A percentile compares a stretch with the other conserved stretches of the same genome.
These are phyloP conservation scores for Fusarium guadeloupense DNA, from an alignment of 2,329 filamentous ascomycete species.

Conservation along the genomic window DNA sequence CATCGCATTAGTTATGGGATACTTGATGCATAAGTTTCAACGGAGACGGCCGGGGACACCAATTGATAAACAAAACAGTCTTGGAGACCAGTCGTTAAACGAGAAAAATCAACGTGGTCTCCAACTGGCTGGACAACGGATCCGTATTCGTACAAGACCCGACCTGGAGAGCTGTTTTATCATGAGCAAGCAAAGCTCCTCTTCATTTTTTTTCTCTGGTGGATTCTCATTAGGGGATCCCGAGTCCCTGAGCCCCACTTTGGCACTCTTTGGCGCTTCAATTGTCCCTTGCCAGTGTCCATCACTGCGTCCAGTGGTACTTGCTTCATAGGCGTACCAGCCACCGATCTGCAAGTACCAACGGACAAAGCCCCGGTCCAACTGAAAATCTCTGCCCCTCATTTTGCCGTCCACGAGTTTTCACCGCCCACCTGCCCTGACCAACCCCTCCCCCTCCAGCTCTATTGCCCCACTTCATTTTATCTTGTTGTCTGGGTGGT, in stretches of 20 bases:
- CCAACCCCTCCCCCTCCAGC: constrained; percentile 34
- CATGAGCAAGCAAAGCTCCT: constrained; percentile 28
- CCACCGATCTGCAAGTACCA: constrained; percentile 26
- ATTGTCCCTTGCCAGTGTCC: neutral
- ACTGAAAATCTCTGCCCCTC: constrained; percentile 46
- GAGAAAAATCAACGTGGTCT: constrained; percentile 42
- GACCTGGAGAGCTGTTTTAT: constrained; percentile 25
- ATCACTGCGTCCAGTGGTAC: neutral
- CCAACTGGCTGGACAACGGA: constrained; percentile 12
- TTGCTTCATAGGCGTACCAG: constrained; percentile 11
- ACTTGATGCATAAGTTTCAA: neutral
- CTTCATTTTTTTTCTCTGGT: constrained; percentile 22
- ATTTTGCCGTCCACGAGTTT: constrained; percentile 35
- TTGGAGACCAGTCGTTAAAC: constrained; percentile 37
- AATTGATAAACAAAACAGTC: neutral
- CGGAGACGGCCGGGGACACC: neutral
- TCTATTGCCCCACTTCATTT: constrained; percentile 37
- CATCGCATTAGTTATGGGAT: constrained; percentile 1
- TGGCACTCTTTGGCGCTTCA: constrained; percentile 19
- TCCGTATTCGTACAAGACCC: constrained; percentile 35
- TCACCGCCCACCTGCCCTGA: constrained; percentile 38
- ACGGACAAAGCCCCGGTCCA: too few species aligned
- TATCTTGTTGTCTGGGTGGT: constrained; percentile 33
- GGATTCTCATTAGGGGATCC: constrained; percentile 13
- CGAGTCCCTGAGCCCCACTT: constrained; percentile 33